Base-by-base conservation (phyloP, 352 stramenopile species). In the Globisporangium emineosum region DNA sequence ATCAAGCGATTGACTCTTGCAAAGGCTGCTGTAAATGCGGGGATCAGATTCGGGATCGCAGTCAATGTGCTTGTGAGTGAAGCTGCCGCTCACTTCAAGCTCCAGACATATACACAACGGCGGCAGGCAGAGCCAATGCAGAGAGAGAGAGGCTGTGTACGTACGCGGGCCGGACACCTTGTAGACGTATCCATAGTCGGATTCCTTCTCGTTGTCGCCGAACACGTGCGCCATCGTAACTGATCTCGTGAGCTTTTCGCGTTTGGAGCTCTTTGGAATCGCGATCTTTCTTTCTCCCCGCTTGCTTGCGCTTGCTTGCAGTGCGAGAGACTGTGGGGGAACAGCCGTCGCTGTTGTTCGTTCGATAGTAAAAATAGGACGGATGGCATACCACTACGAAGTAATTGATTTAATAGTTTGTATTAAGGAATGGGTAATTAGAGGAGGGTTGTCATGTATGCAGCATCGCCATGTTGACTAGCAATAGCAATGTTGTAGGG, bases 111-210 rank as follows among this genome's bases (percentile, higher is more conserved):
- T 13, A 15, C 10, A 9, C 30, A 49, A 25, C 13, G 33, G 33
- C 4, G 35, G 10, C 10, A 1, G 5, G 50, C 30, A 32, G 43
- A 21, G 12, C 12, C 3, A 15, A 43, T 6, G 6, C n/a, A 50
- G 23, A 42, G 17, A 63, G 21, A 52, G 21, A 13, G 49, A 5
- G 23, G 45, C 9, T 23, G 12, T 9, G 25, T 23, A 90, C 88
- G 70, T 90, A 97, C 90, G 83, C 58, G 98, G 98, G 61, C 98
- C 98, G 57, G 97, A 99, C 62, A 99, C 98, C 78, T 99, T 98
- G 79, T 98, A 98, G 67, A 99, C 98, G 75, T 98, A 99, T 68
- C 98, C 98, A 88, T 99, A 99, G 85, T 99, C 96, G 29, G 90
- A 83, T 65, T 95, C 87, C 68, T 88, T 88, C 69, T 95, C 87